A percentile compares a stretch with the other conserved stretches of the same genome.
phyloP scores from a whole-genome alignment of 345 rosid species.

The Angophora floribunda region DNA sequence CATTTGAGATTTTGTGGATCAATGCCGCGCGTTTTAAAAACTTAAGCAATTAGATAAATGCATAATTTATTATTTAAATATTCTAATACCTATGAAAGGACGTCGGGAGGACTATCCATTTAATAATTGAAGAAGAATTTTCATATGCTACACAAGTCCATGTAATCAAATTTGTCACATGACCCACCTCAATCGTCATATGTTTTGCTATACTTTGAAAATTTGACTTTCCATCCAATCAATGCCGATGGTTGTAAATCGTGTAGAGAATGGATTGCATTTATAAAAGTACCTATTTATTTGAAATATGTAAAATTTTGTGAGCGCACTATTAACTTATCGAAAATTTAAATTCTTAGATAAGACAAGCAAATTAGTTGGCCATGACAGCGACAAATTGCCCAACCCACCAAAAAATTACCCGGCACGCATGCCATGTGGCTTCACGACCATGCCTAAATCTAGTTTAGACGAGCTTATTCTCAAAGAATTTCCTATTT shows the following conservation, averaged over 20 bases:
- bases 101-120: background rate
- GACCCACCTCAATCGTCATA: background rate
- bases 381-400: background rate
- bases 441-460: background rate
- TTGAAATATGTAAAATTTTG: background rate
- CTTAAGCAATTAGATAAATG: too few species aligned
- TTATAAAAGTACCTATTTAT: background rate
- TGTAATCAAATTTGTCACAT: background rate
- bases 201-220: background rate
- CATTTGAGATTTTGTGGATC: too few species aligned
- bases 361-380: accelerated
- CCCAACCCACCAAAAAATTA: background rate
- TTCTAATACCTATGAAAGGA: background rate
- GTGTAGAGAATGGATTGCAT: background rate
- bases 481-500: background rate
- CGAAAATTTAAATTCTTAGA: background rate
- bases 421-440: background rate
- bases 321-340: background rate
- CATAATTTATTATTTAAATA: too few species aligned
- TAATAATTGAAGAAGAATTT: background rate
- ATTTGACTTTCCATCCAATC: background rate
- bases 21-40: too few species aligned
- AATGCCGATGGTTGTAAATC: background rate
- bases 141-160: background rate
- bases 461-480: background rate